phyloP scores from a whole-genome alignment of 192 early-diverging fungal species.

The Gryganskiella cystojenkinii region DNA sequence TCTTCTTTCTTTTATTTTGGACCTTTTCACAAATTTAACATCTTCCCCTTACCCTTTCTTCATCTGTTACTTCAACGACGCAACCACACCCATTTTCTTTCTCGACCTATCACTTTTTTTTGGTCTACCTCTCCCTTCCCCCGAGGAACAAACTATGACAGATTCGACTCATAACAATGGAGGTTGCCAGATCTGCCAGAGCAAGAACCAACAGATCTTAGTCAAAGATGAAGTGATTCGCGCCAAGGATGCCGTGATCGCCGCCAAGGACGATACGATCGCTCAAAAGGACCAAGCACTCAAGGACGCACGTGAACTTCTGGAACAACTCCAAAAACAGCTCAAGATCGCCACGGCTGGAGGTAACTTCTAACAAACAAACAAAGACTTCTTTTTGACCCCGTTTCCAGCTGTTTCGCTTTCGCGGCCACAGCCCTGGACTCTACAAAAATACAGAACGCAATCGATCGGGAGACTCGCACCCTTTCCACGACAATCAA shows the following conservation, averaged over 20 bases:
- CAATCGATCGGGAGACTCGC: too few relatives aligned
- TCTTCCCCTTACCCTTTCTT: neutral
- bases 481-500: too few relatives aligned
- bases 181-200: conserved; percentile 24
- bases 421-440: neutral
- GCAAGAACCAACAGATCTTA: conserved; percentile 29
- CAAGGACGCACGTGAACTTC: conserved; percentile 29
- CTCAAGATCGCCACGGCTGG: conserved; percentile 26
- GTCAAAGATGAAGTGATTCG: conserved; percentile 39
- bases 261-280: conserved; percentile 36
- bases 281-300: conserved; percentile 36
- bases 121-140: too few relatives aligned
- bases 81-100: too few relatives aligned
- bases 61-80: neutral
- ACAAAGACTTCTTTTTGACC: neutral
- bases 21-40: neutral
- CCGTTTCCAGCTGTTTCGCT: neutral
- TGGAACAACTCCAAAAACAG: conserved; percentile 38
- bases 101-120: neutral
- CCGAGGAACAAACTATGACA: too few relatives aligned
- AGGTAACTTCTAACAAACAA: conserved; percentile 16
- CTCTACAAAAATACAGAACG: too few relatives aligned
- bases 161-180: neutral
- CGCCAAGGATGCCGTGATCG: conserved; percentile 38
- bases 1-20: neutral